Evolutionary conservation across 768 basidiomycete genomes (phyloP).

Genomic region (Boletus huronensis): DNA sequence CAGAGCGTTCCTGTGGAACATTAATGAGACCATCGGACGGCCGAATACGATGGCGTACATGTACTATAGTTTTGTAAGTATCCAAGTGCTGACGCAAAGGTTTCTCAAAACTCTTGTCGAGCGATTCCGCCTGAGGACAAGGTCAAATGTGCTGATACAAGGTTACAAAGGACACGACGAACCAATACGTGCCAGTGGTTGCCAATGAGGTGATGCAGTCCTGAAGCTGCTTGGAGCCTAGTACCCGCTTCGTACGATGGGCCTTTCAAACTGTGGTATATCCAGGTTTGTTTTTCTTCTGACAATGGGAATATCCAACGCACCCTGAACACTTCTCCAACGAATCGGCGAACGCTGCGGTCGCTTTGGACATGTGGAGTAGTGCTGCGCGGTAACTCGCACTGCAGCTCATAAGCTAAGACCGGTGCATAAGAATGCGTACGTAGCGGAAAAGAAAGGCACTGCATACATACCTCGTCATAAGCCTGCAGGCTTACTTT

Average conservation of each 20-base stretch:
- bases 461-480: constrained; percentile 58
- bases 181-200: constrained; percentile 94
- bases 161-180: constrained; percentile 28
- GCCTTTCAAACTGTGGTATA: constrained; percentile 59
- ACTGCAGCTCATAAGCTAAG: constrained; percentile 70
- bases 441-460: neutral
- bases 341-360: constrained; percentile 81
- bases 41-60: constrained; percentile 41
- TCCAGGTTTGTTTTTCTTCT: neutral
- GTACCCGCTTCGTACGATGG: constrained; percentile 78
- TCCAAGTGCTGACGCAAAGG: constrained; percentile 85
- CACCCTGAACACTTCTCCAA: constrained; percentile 83
- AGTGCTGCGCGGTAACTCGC: constrained; percentile 80
- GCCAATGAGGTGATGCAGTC: constrained; percentile 86
- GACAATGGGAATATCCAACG: constrained; percentile 23
- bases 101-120: constrained; percentile 86
- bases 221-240: constrained; percentile 79
- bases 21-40: neutral
- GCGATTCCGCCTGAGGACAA: constrained; percentile 63
- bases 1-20: constrained; percentile 68
- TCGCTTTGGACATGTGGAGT: constrained; percentile 75
- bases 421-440: constrained; percentile 19
- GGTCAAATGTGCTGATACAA: constrained; percentile 2
- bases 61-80: constrained; percentile 68
- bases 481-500: constrained; percentile 76